Percentiles rank a stretch among this genome's conserved stretches.
These are phyloP conservation scores for Sungouiozyma ichnusensis DNA, from an alignment of 805 yeast genomes.

Conservation along the genomic window DNA sequence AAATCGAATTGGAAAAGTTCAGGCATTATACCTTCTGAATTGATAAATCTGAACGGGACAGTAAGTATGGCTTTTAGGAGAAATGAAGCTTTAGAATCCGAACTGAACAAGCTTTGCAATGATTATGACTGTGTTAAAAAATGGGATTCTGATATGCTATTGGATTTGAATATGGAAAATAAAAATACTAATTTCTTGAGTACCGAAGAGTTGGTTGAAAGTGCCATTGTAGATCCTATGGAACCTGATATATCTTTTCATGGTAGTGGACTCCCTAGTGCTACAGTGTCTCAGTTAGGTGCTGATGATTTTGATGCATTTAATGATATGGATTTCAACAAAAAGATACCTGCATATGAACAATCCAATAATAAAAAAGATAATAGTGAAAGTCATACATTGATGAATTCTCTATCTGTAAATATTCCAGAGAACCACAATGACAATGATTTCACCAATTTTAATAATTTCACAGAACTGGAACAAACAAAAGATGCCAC, in stretches of 20 bases:
- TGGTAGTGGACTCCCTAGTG: slow-evolving; percentile 1
- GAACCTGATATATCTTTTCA: slow-evolving; percentile 20
- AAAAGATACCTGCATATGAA: not conserved
- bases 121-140: slow-evolving; percentile 40
- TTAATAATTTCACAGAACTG: not conserved
- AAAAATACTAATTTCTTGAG: slow-evolving; percentile 40
- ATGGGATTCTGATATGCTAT: slow-evolving; percentile 47
- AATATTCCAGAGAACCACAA: not conserved
- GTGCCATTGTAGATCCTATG: slow-evolving; percentile 43
- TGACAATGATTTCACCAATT: not conserved
- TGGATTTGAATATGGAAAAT: slow-evolving; percentile 39
- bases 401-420: not conserved
- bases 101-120: slow-evolving; percentile 36
- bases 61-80: slow-evolving; percentile 27
- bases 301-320: slow-evolving; percentile 6
- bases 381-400: not conserved
- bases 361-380: not conserved
- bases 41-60: slow-evolving; percentile 22
- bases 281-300: slow-evolving; percentile 4
- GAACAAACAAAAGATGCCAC: not conserved
- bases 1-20: slow-evolving; percentile 36
- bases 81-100: slow-evolving; percentile 31
- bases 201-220: slow-evolving; percentile 49
- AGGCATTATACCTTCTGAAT: slow-evolving; percentile 30
- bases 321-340: not conserved